These are phyloP conservation scores for Tetrahymena elliotti DNA, from an alignment of 73 alveolate genomes.

Conservation along the genomic window DNA sequence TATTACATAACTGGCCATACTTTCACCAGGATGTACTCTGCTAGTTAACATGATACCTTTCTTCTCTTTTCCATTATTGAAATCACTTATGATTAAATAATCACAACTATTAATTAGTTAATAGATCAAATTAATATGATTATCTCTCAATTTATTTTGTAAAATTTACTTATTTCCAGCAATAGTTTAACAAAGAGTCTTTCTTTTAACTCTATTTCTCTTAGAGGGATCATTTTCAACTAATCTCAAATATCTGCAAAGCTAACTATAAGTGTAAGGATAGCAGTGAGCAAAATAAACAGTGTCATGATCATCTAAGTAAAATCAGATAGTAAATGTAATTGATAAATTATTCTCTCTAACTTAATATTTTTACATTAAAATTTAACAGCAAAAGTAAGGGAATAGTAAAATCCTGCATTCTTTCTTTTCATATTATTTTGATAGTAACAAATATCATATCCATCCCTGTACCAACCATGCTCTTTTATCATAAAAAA, in stretches of 20 bases:
- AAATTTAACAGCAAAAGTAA: constrained; percentile 90
- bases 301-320: constrained; percentile 81
- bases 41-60: constrained; percentile 79
- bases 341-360: neutral
- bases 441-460: constrained; percentile 75
- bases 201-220: constrained; percentile 63
- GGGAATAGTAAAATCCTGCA: constrained; percentile 88
- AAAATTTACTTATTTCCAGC: constrained; percentile 44
- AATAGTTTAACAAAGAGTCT: constrained; percentile 20
- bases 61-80: constrained; percentile 45
- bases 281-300: constrained; percentile 96
- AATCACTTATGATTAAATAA: constrained; percentile 38
- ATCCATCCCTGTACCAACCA: constrained; percentile 91
- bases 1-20: constrained; percentile 89
- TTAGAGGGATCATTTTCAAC: constrained; percentile 73
- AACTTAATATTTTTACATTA: constrained; percentile 17
- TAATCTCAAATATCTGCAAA: constrained; percentile 74
- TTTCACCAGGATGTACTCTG: constrained; percentile 99
- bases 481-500: constrained; percentile 6
- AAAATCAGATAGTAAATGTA: too few relatives aligned
- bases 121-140: neutral
- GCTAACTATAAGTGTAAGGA: constrained; percentile 98
- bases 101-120: constrained; percentile 14
- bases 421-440: constrained; percentile 82
- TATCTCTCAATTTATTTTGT: neutral